phyloP scores from a whole-genome alignment of 441 rosid species.

The Flueggea neowawraea region DNA sequence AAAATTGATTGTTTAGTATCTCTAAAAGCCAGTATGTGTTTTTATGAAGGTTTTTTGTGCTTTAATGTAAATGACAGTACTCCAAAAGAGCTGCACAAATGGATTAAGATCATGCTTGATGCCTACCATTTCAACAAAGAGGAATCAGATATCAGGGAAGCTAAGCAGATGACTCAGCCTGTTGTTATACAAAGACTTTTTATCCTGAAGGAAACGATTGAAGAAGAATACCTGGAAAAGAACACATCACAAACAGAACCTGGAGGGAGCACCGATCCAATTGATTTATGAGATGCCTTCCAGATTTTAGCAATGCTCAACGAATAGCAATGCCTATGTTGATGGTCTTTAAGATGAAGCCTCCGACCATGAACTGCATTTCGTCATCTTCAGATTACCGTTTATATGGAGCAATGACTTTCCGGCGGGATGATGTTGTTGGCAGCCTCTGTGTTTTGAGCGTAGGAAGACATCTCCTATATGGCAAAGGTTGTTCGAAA shows the following conservation, averaged over 20 bases:
- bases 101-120: conserved; percentile 88
- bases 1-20: conserved; percentile 7
- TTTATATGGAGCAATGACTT: too few species aligned
- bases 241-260: conserved; percentile 20
- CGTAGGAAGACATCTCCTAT: too few species aligned
- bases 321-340: too few species aligned
- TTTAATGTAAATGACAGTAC: conserved; percentile 37
- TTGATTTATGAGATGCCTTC: too few species aligned
- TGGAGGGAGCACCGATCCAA: conserved; percentile 9
- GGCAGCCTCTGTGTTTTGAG: too few species aligned
- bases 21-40: background rate
- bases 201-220: conserved; percentile 79
- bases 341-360: too few species aligned
- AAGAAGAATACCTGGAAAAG: conserved; percentile 74
- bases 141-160: conserved; percentile 84
- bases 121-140: conserved; percentile 78
- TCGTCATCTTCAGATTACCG: too few species aligned
- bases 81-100: conserved; percentile 90
- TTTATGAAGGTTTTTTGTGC: background rate
- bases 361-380: too few species aligned
- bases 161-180: conserved; percentile 74
- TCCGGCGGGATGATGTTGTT: too few species aligned
- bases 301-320: too few species aligned
- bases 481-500: too few species aligned
- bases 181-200: conserved; percentile 79